phyloP scores from a whole-genome alignment of 2,329 filamentous ascomycete species.

The Botryotinia calthae region DNA sequence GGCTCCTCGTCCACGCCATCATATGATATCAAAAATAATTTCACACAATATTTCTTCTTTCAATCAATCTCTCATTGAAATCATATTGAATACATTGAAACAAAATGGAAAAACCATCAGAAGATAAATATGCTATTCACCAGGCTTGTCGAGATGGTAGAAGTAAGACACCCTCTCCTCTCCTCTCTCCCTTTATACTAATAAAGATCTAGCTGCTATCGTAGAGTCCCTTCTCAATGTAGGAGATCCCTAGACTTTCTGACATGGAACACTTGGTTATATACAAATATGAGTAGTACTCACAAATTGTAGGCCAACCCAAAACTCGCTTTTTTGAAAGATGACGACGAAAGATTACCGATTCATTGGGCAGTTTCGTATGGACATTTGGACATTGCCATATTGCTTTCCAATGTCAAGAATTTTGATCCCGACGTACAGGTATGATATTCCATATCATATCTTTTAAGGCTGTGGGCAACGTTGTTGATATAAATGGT shows the following conservation, averaged over 20 bases:
- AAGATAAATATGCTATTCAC: constrained; percentile 77
- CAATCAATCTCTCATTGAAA: neutral
- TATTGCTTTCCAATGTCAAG: constrained; percentile 66
- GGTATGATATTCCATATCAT: constrained; percentile 43
- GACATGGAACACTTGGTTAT: neutral
- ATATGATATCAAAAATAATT: neutral
- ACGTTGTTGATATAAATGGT: neutral
- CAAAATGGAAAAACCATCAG: constrained; percentile 24
- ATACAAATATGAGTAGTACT: constrained; percentile 12
- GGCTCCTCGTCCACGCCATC: constrained; percentile 17
- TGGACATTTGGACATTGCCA: constrained; percentile 72
- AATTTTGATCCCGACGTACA: constrained; percentile 82
- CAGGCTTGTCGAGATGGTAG: constrained; percentile 82
- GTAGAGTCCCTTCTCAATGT: constrained; percentile 75
- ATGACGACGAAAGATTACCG: constrained; percentile 84
- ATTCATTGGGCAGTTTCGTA: constrained; percentile 93
- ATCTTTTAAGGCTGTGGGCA: neutral
- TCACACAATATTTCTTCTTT: neutral
- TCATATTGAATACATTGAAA: neutral
- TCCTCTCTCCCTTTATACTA: constrained; percentile 26
- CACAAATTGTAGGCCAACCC: constrained; percentile 63
- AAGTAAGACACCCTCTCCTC: constrained; percentile 52
- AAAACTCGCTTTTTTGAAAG: constrained; percentile 67
- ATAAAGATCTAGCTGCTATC: constrained; percentile 52
- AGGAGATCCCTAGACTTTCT: constrained; percentile 34